These are phyloP conservation scores for Cucurbita argyrosperma DNA, from an alignment of 306 rosid genomes.

Conservation along the genomic window DNA sequence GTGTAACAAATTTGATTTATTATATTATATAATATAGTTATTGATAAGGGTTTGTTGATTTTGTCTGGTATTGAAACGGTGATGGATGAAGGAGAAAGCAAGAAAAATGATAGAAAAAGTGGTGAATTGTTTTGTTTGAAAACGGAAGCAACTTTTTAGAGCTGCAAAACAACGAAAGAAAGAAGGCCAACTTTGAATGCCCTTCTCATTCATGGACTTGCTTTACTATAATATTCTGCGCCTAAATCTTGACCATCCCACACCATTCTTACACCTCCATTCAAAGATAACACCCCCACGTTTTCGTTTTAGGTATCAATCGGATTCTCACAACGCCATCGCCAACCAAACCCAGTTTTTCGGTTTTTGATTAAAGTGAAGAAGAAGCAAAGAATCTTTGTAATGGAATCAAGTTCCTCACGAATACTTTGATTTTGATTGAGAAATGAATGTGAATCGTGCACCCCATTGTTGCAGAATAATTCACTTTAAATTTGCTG, in stretches of 20 bases:
- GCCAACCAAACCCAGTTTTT: not conserved
- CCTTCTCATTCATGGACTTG: not conserved
- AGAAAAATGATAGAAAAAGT: too few species aligned
- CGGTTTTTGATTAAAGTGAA: not conserved
- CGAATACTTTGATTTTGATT: constrained; percentile 10
- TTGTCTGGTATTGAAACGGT: too few species aligned
- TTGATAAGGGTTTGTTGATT: too few species aligned
- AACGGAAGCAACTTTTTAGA: not conserved
- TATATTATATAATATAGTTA: too few species aligned
- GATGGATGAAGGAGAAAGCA: too few species aligned
- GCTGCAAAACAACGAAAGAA: not conserved
- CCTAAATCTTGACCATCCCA: not conserved
- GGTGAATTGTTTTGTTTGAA: too few species aligned
- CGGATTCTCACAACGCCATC: not conserved
- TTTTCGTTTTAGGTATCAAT: not conserved
- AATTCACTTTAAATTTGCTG: not conserved
- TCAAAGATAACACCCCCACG: not conserved
- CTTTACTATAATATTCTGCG: not conserved
- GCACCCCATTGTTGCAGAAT: constrained; percentile 3
- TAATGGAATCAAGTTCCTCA: constrained; percentile 10
- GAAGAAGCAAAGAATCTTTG: not conserved
- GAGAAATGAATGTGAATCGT: not conserved
- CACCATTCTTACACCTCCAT: not conserved
- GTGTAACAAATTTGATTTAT: too few species aligned
- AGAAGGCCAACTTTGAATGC: not conserved